phyloP scores from a whole-genome alignment of 2,329 filamentous ascomycete genomes.

The Botrytis squamosa region DNA sequence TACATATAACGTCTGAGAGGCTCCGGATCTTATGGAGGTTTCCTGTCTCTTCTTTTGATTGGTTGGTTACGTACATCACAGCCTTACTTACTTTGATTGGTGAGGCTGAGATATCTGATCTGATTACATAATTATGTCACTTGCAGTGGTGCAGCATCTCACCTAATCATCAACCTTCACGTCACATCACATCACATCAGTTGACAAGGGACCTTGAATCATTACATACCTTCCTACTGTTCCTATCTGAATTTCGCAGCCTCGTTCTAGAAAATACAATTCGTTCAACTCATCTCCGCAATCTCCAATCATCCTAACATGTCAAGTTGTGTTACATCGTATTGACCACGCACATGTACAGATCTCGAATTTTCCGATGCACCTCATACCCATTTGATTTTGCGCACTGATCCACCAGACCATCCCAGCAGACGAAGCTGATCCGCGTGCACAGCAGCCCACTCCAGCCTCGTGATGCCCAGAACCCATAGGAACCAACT shows the following conservation, averaged over 20 bases:
- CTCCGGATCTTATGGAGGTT: not conserved
- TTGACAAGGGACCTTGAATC: not conserved
- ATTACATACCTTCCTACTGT: not conserved
- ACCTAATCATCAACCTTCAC: not conserved
- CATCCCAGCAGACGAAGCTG: slow-evolving; percentile 5
- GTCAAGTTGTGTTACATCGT: slow-evolving; percentile 1
- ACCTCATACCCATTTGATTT: slow-evolving; percentile 4
- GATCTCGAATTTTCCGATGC: slow-evolving; percentile 8
- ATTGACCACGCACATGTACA: slow-evolving; percentile 15
- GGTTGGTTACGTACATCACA: not conserved
- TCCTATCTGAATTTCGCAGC: not conserved
- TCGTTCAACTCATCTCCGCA: not conserved
- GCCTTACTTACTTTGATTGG: not conserved
- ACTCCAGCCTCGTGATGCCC: slow-evolving; percentile 20
- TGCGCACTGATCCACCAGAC: slow-evolving; percentile 21
- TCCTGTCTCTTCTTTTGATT: not conserved
- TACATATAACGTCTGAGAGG: not conserved
- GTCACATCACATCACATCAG: not conserved
- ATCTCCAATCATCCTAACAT: not conserved
- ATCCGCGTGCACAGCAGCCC: slow-evolving; percentile 13
- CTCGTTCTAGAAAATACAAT: not conserved
- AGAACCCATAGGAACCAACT: not conserved
- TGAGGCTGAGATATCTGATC: not conserved
- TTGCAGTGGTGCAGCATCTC: not conserved
- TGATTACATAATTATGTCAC: slow-evolving; percentile 1